Evolutionary conservation across 495 filamentous ascomycete species (phyloP), one percentile per base, ranked within the genome.

Genomic region (Friedmanniomyces endolithicus): DNA sequence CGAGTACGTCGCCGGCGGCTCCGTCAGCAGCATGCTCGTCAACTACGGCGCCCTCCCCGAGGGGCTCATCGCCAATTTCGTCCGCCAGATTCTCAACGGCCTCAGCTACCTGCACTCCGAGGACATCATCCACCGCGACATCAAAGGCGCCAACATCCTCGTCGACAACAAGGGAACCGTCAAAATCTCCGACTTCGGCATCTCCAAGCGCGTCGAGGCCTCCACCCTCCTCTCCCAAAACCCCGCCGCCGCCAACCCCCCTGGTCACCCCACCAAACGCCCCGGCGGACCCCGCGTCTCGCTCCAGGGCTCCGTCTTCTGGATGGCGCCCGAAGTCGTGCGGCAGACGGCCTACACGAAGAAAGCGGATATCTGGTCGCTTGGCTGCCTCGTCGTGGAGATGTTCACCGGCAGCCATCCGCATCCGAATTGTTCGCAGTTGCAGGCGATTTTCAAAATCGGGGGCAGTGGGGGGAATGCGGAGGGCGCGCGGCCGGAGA

Each of bases 281-380:
- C 84, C 56, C 84, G 87, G 70, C 14, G 79, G 83, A 58, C 80
- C 94, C 66, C 83, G 92, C 12, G 90, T 94, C 1, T 96, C 90
- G 1, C 75, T 99, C 12, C 92, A 99, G 64, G 92, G 92, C 27
- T 95, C 88, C 52, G 92, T 99, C 44, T 99, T 96, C 70, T 99
- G 92, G 92, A 99, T 99, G 92, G 92, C 92, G 1, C 92, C 92
- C 25, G 92, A 99, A 70, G 92, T 99, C 29, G 94, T 99, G 50
- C 89, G 88, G 57, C 92, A 97, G 70, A 96, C 90, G 1, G 87
- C 88, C 0, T 95, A 99, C 67, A 97, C 92, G 0, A 88, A 90
- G 66, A 99, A 99, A 71, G 92, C 94, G n/a, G 92, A 99, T 67
- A 97, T 99, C 65, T 99, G 92, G 92, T 94, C 87, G 52, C 76